A percentile compares a stretch with the other conserved stretches of the same genome.
phyloP scores from a whole-genome alignment of 306 rosid genomes.

The Arachis hypogaea region DNA sequence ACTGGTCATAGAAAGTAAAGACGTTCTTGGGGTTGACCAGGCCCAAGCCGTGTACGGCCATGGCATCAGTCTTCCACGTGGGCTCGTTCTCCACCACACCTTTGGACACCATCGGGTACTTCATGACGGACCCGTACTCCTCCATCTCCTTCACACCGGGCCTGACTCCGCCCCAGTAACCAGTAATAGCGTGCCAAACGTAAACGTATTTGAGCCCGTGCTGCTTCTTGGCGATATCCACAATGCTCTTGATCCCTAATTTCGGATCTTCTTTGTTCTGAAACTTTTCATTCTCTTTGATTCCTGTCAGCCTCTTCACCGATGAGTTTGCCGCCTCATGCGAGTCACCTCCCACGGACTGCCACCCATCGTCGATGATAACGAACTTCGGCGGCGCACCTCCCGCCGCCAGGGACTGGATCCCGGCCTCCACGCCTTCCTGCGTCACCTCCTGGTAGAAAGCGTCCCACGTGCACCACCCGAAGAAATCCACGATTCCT shows the following conservation, averaged over 20 bases:
- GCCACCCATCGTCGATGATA: slow-evolving; percentile 95
- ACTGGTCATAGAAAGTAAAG: slow-evolving; percentile 63
- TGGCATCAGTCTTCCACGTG: slow-evolving; percentile 59
- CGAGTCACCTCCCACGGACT: slow-evolving; percentile 62
- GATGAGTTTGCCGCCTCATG: neutral
- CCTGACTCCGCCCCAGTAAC: slow-evolving; percentile 94
- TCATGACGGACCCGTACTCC: slow-evolving; percentile 61
- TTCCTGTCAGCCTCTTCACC: slow-evolving; percentile 59
- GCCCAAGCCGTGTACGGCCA: slow-evolving; percentile 79
- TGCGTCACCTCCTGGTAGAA: slow-evolving; percentile 84
- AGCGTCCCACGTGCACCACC: slow-evolving; percentile 99
- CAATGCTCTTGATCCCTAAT: slow-evolving; percentile 64
- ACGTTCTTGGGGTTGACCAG: slow-evolving; percentile 68
- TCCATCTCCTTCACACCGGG: slow-evolving; percentile 75
- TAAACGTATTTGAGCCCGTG: slow-evolving; percentile 71
- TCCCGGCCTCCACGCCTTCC: slow-evolving; percentile 79
- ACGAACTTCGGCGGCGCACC: slow-evolving; percentile 85
- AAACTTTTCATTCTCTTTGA: slow-evolving; percentile 74
- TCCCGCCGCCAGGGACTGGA: slow-evolving; percentile 57
- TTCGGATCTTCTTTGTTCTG: slow-evolving; percentile 56
- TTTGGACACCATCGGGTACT: slow-evolving; percentile 54
- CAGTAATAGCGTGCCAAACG: slow-evolving; percentile 95
- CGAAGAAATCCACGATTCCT: slow-evolving; percentile 67
- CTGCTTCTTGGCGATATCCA: slow-evolving; percentile 63
- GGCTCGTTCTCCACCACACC: slow-evolving; percentile 85